These are phyloP conservation scores for Lichtheimia corymbifera DNA, from an alignment of 371 early-diverging fungal species.

Conservation along the genomic window DNA sequence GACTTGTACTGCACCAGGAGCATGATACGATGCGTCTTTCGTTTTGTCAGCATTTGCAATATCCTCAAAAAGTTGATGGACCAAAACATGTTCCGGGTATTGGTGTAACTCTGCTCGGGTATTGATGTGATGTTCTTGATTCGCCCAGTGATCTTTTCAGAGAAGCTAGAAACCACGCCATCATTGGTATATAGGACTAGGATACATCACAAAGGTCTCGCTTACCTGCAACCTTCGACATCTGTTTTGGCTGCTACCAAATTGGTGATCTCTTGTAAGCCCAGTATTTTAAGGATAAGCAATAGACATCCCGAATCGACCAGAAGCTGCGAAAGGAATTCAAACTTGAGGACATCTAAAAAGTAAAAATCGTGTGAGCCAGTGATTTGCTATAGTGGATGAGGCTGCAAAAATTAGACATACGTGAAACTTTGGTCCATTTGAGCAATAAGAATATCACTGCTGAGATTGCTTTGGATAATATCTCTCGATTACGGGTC, in stretches of 20 bases:
- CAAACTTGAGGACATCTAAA: slow-evolving; percentile 73
- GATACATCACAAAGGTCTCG: not conserved
- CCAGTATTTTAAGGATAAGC: slow-evolving; percentile 79
- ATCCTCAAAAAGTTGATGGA: slow-evolving; percentile 76
- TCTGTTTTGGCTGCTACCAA: slow-evolving; percentile 61
- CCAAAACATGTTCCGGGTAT: slow-evolving; percentile 69
- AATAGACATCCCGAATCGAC: slow-evolving; percentile 84
- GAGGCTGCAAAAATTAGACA: not conserved
- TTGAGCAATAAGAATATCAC: slow-evolving; percentile 70
- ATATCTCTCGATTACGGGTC: slow-evolving; percentile 69
- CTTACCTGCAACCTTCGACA: slow-evolving; percentile 60
- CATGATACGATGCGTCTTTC: slow-evolving; percentile 74
- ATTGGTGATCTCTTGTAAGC: slow-evolving; percentile 68
- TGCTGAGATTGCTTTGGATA: slow-evolving; percentile 75
- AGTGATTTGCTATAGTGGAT: not conserved
- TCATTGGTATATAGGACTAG: not conserved
- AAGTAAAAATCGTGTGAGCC: not conserved
- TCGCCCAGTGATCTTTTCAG: not conserved
- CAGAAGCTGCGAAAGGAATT: slow-evolving; percentile 75
- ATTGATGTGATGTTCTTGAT: not conserved
- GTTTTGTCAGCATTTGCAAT: slow-evolving; percentile 81
- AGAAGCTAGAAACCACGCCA: not conserved
- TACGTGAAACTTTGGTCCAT: slow-evolving; percentile 72
- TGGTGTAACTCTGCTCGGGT: slow-evolving; percentile 23
- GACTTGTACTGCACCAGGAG: slow-evolving; percentile 86